A percentile compares a stretch with the other conserved stretches of the same genome.
These are phyloP conservation scores for Chaetoceros tenuissimus DNA, from an alignment of 108 stramenopile genomes.

Conservation along the genomic window DNA sequence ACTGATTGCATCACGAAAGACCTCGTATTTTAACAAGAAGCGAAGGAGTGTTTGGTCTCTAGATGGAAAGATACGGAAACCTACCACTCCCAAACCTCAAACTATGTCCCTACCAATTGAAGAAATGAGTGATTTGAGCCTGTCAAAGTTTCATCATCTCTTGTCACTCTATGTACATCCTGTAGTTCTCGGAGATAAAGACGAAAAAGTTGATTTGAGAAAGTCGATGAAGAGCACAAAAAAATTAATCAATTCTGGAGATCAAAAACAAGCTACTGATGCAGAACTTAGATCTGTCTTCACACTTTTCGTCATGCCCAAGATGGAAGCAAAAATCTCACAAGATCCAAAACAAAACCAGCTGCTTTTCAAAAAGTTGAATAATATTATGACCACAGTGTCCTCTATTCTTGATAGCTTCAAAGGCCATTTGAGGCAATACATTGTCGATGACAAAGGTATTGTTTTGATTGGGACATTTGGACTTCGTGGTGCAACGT, in stretches of 20 bases:
- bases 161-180: slow-evolving; percentile 74
- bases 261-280: slow-evolving; percentile 37
- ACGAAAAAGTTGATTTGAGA: slow-evolving; percentile 21
- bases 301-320: slow-evolving; percentile 47
- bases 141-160: slow-evolving; percentile 28
- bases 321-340: slow-evolving; percentile 7
- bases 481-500: slow-evolving; percentile 63
- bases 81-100: slow-evolving; percentile 4
- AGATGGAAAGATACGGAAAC: not conserved
- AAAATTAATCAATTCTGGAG: slow-evolving; percentile 9
- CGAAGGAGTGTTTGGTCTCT: not conserved
- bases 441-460: slow-evolving; percentile 77
- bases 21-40: not conserved
- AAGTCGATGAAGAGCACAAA: slow-evolving; percentile 17
- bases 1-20: not conserved
- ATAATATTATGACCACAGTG: slow-evolving; percentile 58
- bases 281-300: slow-evolving; percentile 63
- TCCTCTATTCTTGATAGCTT: slow-evolving; percentile 35
- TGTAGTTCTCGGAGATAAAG: slow-evolving; percentile 56
- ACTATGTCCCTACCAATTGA: slow-evolving; percentile 22
- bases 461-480: slow-evolving; percentile 65
- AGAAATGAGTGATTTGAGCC: slow-evolving; percentile 23
- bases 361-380: slow-evolving; percentile 34
- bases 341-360: slow-evolving; percentile 8
- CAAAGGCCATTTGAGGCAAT: slow-evolving; percentile 61